These are phyloP conservation scores for Graphium sp. DNA, from an alignment of 2,329 filamentous ascomycete genomes.

Conservation along the genomic window DNA sequence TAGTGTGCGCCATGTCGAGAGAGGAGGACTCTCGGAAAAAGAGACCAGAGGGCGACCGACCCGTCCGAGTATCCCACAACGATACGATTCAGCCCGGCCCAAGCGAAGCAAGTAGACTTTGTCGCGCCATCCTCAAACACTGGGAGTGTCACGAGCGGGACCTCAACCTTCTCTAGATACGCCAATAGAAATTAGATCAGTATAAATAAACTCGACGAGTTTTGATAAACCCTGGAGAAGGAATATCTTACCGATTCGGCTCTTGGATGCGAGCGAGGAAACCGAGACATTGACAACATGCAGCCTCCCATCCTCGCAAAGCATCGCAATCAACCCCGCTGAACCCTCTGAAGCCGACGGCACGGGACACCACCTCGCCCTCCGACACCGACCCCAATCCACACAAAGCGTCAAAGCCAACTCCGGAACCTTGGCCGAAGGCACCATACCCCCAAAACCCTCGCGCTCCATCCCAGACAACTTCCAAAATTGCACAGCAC, in stretches of 20 bases:
- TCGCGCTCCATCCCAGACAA: constrained; percentile 16
- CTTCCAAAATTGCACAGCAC: constrained; percentile 35
- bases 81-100: constrained; percentile 37
- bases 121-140: constrained; percentile 28
- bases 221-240: not conserved
- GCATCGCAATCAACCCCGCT: constrained; percentile 25
- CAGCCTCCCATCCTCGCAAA: constrained; percentile 33
- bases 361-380: constrained; percentile 36
- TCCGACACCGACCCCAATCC: constrained; percentile 29
- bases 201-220: no score
- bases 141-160: constrained; percentile 24
- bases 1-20: constrained; percentile 35
- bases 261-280: no score
- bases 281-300: constrained; percentile 18
- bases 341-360: constrained; percentile 12
- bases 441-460: constrained; percentile 13
- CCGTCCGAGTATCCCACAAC: constrained; percentile 39
- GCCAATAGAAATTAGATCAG: not conserved
- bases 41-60: constrained; percentile 37
- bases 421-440: constrained; percentile 17
- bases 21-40: constrained; percentile 29
- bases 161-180: constrained; percentile 23
- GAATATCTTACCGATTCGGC: constrained; percentile 1
- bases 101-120: constrained; percentile 33
- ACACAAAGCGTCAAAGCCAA: constrained; percentile 27